Evolutionary conservation across 441 rosid species (phyloP), one percentile per base, ranked within the genome.

Genomic region (Manihot esculenta): DNA sequence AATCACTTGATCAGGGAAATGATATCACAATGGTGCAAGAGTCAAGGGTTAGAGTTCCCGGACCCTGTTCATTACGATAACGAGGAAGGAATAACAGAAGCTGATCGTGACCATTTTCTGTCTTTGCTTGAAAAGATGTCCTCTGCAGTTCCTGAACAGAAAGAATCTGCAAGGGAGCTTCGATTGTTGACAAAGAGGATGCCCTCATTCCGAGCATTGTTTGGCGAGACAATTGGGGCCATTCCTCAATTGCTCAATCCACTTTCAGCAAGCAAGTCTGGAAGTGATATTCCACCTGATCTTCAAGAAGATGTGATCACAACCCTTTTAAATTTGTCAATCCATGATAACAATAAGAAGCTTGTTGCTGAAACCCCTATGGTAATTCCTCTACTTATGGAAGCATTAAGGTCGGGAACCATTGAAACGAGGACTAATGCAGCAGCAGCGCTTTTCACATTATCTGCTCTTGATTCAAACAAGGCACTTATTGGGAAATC

Each of bases 251-350:
- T 94, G 69, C 76, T 94, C 7, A 71, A 68, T 71, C 97, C 94
- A 1, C 83, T 92, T 27, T 70, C 86, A 0, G 75, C 66, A 53
- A 62, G 76, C 66, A 76, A 82, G 65, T 78, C 86, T 55, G 70
- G 42, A 13, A 74, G 64, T 66, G 80, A 66, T 27, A 71, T 79
- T 10, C 84, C 85, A 65, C 87, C 82, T 68, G 84, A 85, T 70
- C 87, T 94, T 64, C 97, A 92, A 71, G 99, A 94, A 81, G 97
- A 94, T 70, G 83, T 94, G 77, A 84, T 94, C 73, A 94, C 99
- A 5, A 89, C 96, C 1, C 77, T 94, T 18, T 68, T 92, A 75
- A 94, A 94, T 74, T 87, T 94, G 44, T 88, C 98, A 0, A 94
- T 94, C 78, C 96, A 90, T 33, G 99, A 94, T 79, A 87, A 70